A percentile compares a stretch with the other conserved stretches of the same genome.
phyloP scores from a whole-genome alignment of 164 flowering plant genomes.

The Akebia trifoliata region DNA sequence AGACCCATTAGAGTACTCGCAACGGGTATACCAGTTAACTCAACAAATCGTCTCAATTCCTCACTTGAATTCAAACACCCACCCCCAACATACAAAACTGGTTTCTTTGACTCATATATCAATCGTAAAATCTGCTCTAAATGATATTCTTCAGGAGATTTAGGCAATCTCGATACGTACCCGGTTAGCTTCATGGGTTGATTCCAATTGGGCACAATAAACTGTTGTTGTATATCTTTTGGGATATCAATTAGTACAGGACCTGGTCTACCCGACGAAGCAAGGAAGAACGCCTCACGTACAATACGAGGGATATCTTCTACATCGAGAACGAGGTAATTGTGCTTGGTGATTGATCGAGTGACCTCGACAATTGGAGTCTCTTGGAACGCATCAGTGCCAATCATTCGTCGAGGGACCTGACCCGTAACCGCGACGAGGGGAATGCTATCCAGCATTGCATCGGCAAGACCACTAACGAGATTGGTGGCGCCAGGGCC shows the following conservation, averaged over 20 bases:
- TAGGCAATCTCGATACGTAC: slow-evolving; percentile 45
- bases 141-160: slow-evolving; percentile 21
- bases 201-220: slow-evolving; percentile 51
- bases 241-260: slow-evolving; percentile 68
- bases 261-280: slow-evolving; percentile 55
- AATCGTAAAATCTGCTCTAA: slow-evolving; percentile 54
- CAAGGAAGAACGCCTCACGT: slow-evolving; percentile 49
- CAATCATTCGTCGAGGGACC: slow-evolving; percentile 67
- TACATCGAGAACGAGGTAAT: slow-evolving; percentile 55
- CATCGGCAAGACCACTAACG: slow-evolving; percentile 70
- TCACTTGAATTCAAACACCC: slow-evolving; percentile 63
- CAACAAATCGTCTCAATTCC: slow-evolving; percentile 50
- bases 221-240: slow-evolving; percentile 59
- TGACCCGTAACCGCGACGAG: slow-evolving; percentile 67
- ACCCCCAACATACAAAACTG: slow-evolving; percentile 64
- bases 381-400: slow-evolving; percentile 68
- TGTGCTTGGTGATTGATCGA: slow-evolving; percentile 64
- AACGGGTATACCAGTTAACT: slow-evolving; percentile 61
- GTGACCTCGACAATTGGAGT: slow-evolving; percentile 73
- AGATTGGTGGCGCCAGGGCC: slow-evolving; percentile 79
- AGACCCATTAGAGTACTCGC: slow-evolving; percentile 75
- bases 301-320: slow-evolving; percentile 60
- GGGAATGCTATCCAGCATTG: slow-evolving; percentile 57
- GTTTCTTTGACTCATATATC: slow-evolving; percentile 50
- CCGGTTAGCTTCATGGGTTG: slow-evolving; percentile 38